Base-by-base conservation (phyloP, 805 yeast genomes). In the Candida andamanensis region DNA sequence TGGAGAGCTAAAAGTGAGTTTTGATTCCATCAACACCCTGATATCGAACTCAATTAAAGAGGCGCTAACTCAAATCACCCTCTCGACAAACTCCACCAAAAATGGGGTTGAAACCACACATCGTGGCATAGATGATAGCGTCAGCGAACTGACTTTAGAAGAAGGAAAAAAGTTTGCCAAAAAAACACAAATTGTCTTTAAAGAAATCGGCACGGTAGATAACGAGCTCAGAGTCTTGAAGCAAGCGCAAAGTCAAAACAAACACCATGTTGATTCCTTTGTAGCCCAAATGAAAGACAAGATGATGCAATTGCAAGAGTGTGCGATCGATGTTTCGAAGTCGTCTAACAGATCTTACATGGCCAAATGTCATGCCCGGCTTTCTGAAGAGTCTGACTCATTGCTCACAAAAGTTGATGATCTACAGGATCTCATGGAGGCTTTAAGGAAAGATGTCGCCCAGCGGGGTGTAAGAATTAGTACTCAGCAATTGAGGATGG, bases 401-500 rank as follows among this genome's bases (percentile, higher is more conserved):
- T 58, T 92, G 7, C 67, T 92, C 20, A 78, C 90, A 1, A 74
- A 71, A 41, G 90, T 90, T 4, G 98, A 92, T 53, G 96, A 86
- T 44, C 62, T 92, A 13, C 96, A 89, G 50, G 99, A 92, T 56
- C 58, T 84, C 7, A 84, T 92, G 52, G 99, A 92, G 50, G 85
- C 85, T 0, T 62, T 90, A 33, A 68, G 96, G 34, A 79, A 85
- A 45, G 97, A 89, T 58, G 95, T 92, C 10, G 95, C 95, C 0
- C 81, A 79, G 39, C 72, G 97, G 41, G 95, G 96, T 14, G 87
- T 87, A 0, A 72, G 86, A 22, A 87, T 95, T 11, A 62, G 86
- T 0, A 76, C 71, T 32, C 77, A 81, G 42, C 95, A 89, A 47
- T 57, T 92, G 16, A 76, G 71, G 14, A 60, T 68, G 14, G 81